Evolutionary conservation across 306 rosid genomes (phyloP).

Genomic region (Argentina anserina): DNA sequence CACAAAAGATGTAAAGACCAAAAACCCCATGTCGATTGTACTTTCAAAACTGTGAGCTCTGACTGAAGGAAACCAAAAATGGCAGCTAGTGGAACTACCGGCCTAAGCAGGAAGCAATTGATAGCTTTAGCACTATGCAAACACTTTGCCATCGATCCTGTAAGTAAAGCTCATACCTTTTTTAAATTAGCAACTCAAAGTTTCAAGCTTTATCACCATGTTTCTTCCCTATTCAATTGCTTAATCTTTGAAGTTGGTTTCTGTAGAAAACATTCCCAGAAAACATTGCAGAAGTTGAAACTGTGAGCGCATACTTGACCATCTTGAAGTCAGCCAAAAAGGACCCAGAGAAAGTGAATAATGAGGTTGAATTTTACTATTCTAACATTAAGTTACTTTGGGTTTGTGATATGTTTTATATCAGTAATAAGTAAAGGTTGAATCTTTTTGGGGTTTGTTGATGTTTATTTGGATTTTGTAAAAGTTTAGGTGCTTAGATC

Average conservation of each 20-base stretch:
- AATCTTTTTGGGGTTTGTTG: slow-evolving; percentile 30
- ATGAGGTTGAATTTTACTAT: slow-evolving; percentile 37
- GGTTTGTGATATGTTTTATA: background rate
- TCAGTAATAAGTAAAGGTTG: background rate
- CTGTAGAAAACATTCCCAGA: slow-evolving; percentile 50
- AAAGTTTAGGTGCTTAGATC: background rate
- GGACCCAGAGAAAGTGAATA: slow-evolving; percentile 31
- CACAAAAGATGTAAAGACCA: background rate
- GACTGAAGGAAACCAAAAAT: slow-evolving; percentile 32
- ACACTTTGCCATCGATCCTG: slow-evolving; percentile 56
- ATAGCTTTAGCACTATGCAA: slow-evolving; percentile 53
- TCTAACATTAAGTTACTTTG: background rate
- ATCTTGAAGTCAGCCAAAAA: slow-evolving; percentile 34
- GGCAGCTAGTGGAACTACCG: slow-evolving; percentile 40
- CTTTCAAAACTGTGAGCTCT: background rate
- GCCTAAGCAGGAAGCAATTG: slow-evolving; percentile 38
- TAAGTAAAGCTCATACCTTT: slow-evolving; percentile 30
- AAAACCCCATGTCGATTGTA: slow-evolving; percentile 20
- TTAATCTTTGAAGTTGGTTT: slow-evolving; percentile 25
- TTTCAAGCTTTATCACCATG: slow-evolving; percentile 9
- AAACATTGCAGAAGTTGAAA: slow-evolving; percentile 40
- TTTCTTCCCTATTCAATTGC: background rate
- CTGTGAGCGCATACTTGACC: slow-evolving; percentile 43
- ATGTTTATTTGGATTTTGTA: slow-evolving; percentile 59
- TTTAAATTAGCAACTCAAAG: slow-evolving; percentile 4